Conservation (phyloP, 179 eudicot species). For the Kewa caespitosa region DNA sequence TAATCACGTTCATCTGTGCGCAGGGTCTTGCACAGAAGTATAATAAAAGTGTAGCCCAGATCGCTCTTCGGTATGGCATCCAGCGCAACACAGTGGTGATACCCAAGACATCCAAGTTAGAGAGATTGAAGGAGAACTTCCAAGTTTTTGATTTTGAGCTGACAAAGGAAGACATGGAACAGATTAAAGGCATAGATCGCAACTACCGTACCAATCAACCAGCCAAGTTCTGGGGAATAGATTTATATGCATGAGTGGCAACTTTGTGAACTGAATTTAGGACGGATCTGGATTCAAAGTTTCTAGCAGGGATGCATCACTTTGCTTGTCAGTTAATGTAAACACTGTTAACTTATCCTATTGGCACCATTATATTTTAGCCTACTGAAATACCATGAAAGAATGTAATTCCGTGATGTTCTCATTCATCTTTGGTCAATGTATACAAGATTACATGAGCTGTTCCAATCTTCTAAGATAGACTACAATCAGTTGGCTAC, state of each 20-base stretch:
- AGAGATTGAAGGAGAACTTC: constrained; percentile 74
- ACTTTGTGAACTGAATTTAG: background rate
- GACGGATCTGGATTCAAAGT: background rate
- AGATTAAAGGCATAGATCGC: constrained; percentile 63
- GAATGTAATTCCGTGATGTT: no score
- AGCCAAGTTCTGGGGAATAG: constrained; percentile 83
- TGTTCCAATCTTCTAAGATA: no score
- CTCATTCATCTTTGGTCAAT: no score
- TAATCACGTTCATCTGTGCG: background rate
- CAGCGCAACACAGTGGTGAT: constrained; percentile 74
- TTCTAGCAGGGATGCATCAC: background rate
- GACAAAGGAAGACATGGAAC: constrained; percentile 75
- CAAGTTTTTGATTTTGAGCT: constrained; percentile 71
- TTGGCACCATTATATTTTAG: no score
- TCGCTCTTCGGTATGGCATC: constrained; percentile 88
- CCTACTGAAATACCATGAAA: no score
- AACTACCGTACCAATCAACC: constrained; percentile 77
- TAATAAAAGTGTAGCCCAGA: constrained; percentile 70
- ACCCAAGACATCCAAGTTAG: constrained; percentile 79
- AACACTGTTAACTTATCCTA: no score
- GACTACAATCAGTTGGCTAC: no score
- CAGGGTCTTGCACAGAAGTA: constrained; percentile 88
- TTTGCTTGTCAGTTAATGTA: background rate
- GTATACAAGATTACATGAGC: no score
- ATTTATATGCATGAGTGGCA: constrained; percentile 43